Evolutionary conservation across 768 basidiomycete genomes (phyloP), one percentile per base, ranked within the genome.

Genomic region (Omphalotus guepiniiformis): DNA sequence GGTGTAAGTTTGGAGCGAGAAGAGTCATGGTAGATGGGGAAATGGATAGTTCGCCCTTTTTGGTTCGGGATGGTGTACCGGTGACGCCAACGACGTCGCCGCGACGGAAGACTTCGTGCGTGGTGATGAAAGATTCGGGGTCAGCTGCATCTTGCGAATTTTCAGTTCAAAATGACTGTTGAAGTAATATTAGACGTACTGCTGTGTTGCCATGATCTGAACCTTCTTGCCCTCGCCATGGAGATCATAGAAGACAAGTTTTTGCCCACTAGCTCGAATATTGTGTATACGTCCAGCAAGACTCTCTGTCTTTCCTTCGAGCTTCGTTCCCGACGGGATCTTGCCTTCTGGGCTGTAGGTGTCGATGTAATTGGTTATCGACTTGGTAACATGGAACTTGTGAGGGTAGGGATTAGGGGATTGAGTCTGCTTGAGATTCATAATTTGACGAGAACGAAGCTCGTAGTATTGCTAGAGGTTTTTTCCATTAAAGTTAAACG

Each of bases 331-430:
- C 19, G 82, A 55, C 3, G 73, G 57, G 51, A 95, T 80, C 65
- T 79, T 76, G 43, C 85, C 88, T 41, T 90, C 86, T 6, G 56
- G 19, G 22, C 88, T 87, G 58, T 90, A 98, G 46, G 76, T 67
- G 4, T 74, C 63, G 63, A 98, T 78, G 69, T 84, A 99, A 4
- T 69, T 60, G 2, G 81, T 69, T 60, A 99, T 73, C 6, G 90
- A 91, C 52, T 68, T 73, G 48, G 85, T 73, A 18, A 97, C 94
- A 55, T 95, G 66, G 71, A 99, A 99, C 81, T 99, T 99, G 84
- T 99, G 96, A 6, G 96, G 96, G 72, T 98, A 99, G 2, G 96
- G 96, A 64, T 94, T 88, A 2, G 94, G 95, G 6, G 78, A 66
- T 63, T 87, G 86, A 23, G 88, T 87, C 61, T 84, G 76, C 67